Base-by-base conservation (phyloP, 1,284 basidiomycete genomes). In the Ceratobasidium sp. region DNA sequence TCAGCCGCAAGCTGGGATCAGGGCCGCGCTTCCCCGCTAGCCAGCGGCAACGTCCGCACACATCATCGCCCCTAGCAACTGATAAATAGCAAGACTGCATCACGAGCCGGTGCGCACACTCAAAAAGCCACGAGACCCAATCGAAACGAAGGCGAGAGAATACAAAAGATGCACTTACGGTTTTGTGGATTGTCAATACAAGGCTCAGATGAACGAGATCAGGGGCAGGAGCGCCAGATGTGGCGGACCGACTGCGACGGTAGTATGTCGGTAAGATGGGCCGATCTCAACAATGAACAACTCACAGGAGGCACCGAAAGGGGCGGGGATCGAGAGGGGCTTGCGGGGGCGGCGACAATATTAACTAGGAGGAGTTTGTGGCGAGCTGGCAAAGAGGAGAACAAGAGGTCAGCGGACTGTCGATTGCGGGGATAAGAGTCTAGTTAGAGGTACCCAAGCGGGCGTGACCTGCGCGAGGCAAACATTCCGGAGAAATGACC, bases 331-430 rank as follows among this genome's bases (percentile, higher is more conserved):
- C 64, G 49, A 67, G 49, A 54, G n/a, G n/a, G n/a, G 32, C 23
- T 23, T 64, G 61, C 43, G 63, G 63, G 63, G 63, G 47, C 63
- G 63, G 64, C 64, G 64, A 55, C 64, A 67, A 67, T 67, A 67
- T 67, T 43, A 66, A 50, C 44, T 23, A 23, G 18, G 62, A 28
- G 62, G 62, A 47, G 62, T 47, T 49, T 23, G 62, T 54, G 41
- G 62, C 62, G 62, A 30, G 43, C 43, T 58, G 55, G 55, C 32
- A 41, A 49, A 50, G 62, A 50, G 62, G 62, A 52, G 62, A 21
- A 30, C 28, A 47, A 35, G 47, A n/a, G 43, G 30, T 64, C 28
- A 55, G 64, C 49, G 26, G 50, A n/a, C 18, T 32, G n/a, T n/a
- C 32, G 18, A 67, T 43, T 54, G 50, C 50, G 64, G 49, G 64